Evolutionary conservation across 2,329 filamentous ascomycete species (phyloP).

Genomic region (Arthrinium puccinioides): DNA sequence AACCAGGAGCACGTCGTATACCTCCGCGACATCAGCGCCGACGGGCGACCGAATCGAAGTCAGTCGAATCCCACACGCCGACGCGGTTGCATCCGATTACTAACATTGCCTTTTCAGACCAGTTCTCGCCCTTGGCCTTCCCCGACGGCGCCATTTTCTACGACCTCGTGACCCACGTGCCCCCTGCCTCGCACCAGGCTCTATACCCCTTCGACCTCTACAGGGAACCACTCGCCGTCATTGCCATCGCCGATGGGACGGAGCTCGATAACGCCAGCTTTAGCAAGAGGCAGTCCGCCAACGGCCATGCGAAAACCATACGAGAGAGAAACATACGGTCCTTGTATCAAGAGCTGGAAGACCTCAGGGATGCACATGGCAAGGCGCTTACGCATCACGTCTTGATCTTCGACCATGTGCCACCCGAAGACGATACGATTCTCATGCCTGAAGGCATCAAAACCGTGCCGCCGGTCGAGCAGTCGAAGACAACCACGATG

Average conservation of each 20-base stretch:
- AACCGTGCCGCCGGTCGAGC: slow-evolving; percentile 59
- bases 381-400: slow-evolving; percentile 72
- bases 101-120: slow-evolving; percentile 47
- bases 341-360: slow-evolving; percentile 61
- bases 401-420: slow-evolving; percentile 68
- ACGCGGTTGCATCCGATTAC: too few species aligned
- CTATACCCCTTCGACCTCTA: slow-evolving; percentile 87
- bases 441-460: slow-evolving; percentile 61
- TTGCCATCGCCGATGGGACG: slow-evolving; percentile 76
- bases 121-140: slow-evolving; percentile 89
- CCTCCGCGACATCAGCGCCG: slow-evolving; percentile 78
- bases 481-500: slow-evolving; percentile 70
- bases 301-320: slow-evolving; percentile 40
- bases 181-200: slow-evolving; percentile 71
- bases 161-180: slow-evolving; percentile 74
- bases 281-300: slow-evolving; percentile 46
- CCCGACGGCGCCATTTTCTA: slow-evolving; percentile 82
- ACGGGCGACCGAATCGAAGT: slow-evolving; percentile 82
- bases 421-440: slow-evolving; percentile 38
- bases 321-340: slow-evolving; percentile 51
- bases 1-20: slow-evolving; percentile 74
- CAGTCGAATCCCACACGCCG: too few species aligned
- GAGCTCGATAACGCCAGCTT: slow-evolving; percentile 54
- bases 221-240: slow-evolving; percentile 72
- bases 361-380: slow-evolving; percentile 64